Evolutionary conservation across 192 early-diverging fungal species (phyloP).

Genomic region (Gigaspora rosea): DNA sequence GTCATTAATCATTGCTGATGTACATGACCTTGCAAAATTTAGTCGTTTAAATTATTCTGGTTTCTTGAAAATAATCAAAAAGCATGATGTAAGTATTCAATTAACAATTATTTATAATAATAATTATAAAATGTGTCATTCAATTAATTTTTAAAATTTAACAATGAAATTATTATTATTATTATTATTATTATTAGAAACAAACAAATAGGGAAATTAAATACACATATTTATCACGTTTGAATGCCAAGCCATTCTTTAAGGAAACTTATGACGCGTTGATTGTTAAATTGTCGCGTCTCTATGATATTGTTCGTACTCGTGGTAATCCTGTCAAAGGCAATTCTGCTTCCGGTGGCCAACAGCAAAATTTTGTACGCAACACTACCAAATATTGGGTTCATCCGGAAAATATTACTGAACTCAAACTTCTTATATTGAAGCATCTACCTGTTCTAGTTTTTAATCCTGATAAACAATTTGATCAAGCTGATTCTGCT

Average conservation of each 20-base stretch:
- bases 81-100: constrained; percentile 79
- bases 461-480: constrained; percentile 80
- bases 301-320: constrained; percentile 80
- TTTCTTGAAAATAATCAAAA: constrained; percentile 95
- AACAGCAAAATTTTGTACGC: constrained; percentile 80
- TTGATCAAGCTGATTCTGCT: constrained; percentile 77
- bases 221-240: constrained; percentile 75
- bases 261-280: constrained; percentile 88
- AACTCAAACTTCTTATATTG: constrained; percentile 91
- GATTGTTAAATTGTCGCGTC: constrained; percentile 82
- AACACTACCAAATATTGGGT: constrained; percentile 99
- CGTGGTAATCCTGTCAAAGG: constrained; percentile 66
- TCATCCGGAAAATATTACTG: constrained; percentile 95
- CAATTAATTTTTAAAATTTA: not conserved
- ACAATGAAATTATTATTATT: not conserved
- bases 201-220: constrained; percentile 83
- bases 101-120: not conserved
- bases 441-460: constrained; percentile 93
- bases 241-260: constrained; percentile 85
- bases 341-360: constrained; percentile 56
- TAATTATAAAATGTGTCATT: not conserved
- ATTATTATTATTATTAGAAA: constrained; percentile 56
- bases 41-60: constrained; percentile 83
- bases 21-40: constrained; percentile 83
- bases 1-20: constrained; percentile 75